Evolutionary conservation across 257 asterid species (phyloP).

Genomic region (Salvia hispanica): DNA sequence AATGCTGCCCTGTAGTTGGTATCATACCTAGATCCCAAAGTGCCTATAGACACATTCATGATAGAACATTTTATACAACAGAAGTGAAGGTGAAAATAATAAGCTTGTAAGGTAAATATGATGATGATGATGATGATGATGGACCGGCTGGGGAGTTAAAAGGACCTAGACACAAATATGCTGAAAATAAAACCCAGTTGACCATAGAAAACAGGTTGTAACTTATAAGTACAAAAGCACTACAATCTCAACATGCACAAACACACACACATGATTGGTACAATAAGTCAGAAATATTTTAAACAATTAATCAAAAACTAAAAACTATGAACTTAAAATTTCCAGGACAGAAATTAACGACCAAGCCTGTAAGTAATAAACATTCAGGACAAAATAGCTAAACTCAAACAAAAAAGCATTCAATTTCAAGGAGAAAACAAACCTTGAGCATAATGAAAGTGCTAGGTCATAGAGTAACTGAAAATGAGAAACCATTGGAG

Average conservation of each 20-base stretch:
- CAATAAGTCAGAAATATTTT: constrained; percentile 19
- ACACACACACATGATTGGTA: neutral
- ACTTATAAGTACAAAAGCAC: neutral
- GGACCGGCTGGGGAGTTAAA: no score
- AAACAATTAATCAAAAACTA: constrained; percentile 10
- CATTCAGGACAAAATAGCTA: neutral
- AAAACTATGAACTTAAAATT: constrained; percentile 23
- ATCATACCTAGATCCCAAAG: neutral
- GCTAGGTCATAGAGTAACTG: constrained; percentile 93
- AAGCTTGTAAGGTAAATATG: no score
- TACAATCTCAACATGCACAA: constrained; percentile 5
- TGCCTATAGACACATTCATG: neutral
- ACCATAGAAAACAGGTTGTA: neutral
- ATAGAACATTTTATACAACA: no score
- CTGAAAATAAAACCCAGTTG: constrained; percentile 4
- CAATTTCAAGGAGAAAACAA: constrained; percentile 40
- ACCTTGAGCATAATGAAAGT: constrained; percentile 89
- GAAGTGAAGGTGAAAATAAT: no score
- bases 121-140: no score
- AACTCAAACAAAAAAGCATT: constrained; percentile 19
- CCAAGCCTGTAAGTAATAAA: neutral
- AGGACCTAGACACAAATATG: no score
- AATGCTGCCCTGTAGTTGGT: neutral
- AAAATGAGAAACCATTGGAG: constrained; percentile 99
- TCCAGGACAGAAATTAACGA: constrained; percentile 3